Conservation (phyloP, 352 stramenopile species). For the Thalassiosira mediterranea region DNA sequence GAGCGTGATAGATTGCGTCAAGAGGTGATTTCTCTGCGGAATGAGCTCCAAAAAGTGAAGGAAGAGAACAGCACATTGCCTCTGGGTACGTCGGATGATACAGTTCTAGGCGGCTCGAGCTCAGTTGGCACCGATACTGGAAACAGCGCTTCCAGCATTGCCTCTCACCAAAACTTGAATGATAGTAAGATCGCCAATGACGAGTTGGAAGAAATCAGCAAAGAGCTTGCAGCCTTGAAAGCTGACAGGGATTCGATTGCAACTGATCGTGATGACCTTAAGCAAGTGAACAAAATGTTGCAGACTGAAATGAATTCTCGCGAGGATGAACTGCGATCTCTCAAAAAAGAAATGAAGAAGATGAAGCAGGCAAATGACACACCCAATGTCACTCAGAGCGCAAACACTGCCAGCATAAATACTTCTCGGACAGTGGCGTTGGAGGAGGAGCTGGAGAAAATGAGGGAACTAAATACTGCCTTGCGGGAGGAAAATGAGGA, state of each 20-base stretch:
- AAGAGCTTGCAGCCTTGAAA: not conserved
- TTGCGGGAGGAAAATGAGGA: too few species aligned
- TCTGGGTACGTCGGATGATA: not conserved
- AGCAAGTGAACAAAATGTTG: constrained; percentile 19
- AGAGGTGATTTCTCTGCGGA: constrained; percentile 26
- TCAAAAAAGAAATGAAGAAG: not conserved
- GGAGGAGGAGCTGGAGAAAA: not conserved
- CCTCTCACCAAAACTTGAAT: too few species aligned
- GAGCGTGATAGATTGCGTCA: constrained; percentile 46
- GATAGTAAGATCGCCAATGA: too few species aligned
- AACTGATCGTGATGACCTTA: constrained; percentile 11
- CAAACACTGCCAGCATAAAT: too few species aligned
- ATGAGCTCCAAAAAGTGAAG: constrained; percentile 27
- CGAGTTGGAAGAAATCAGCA: too few species aligned
- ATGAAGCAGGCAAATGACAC: not conserved
- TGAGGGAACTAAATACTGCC: not conserved
- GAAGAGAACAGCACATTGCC: not conserved
- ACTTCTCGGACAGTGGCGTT: too few species aligned
- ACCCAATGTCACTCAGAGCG: not conserved
- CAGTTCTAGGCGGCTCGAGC: not conserved
- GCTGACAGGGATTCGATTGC: constrained; percentile 5
- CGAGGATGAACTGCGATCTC: constrained; percentile 8
- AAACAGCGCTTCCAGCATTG: too few species aligned
- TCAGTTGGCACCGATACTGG: constrained; percentile 1
- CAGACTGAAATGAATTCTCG: constrained; percentile 11